Evolutionary conservation across 1,139 yeast genomes (phyloP).

Genomic region (Pichia sp.): DNA sequence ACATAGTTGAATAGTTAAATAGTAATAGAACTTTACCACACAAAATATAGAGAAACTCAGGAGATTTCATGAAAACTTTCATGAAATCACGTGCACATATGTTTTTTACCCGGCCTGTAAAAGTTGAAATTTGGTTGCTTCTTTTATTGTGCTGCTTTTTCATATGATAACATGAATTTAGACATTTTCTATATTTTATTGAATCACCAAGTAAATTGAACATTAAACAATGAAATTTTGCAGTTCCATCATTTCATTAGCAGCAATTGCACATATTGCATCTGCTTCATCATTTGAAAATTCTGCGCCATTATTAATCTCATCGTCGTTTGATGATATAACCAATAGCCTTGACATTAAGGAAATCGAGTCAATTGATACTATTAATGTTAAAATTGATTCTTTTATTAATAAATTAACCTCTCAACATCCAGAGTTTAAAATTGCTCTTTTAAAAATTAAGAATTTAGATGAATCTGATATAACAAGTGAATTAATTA

Average conservation of each 20-base stretch:
- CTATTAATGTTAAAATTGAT: conserved; percentile 5
- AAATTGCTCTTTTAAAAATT: conserved; percentile 15
- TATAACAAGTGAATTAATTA: conserved; percentile 9
- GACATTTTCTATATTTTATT: neutral
- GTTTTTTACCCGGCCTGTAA: neutral
- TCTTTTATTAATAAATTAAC: conserved; percentile 9
- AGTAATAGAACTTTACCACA: neutral
- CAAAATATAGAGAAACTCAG: neutral
- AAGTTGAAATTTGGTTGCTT: neutral
- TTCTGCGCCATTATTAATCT: conserved; percentile 24
- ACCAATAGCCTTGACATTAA: neutral
- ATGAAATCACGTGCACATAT: neutral
- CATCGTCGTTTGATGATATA: conserved; percentile 1
- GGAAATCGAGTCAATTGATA: conserved; percentile 2
- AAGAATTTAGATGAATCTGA: conserved; percentile 18
- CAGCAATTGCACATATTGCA: neutral
- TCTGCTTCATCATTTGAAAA: conserved; percentile 20
- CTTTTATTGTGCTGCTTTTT: neutral
- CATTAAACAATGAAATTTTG: conserved; percentile 4
- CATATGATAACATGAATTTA: neutral
- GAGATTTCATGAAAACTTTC: neutral
- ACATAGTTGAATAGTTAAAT: neutral
- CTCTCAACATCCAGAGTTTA: neutral
- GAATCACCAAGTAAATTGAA: neutral
- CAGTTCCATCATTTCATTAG: neutral